Evolutionary conservation across 2,329 filamentous ascomycete species (phyloP).

Genomic region (Calonectria multiphialidica): DNA sequence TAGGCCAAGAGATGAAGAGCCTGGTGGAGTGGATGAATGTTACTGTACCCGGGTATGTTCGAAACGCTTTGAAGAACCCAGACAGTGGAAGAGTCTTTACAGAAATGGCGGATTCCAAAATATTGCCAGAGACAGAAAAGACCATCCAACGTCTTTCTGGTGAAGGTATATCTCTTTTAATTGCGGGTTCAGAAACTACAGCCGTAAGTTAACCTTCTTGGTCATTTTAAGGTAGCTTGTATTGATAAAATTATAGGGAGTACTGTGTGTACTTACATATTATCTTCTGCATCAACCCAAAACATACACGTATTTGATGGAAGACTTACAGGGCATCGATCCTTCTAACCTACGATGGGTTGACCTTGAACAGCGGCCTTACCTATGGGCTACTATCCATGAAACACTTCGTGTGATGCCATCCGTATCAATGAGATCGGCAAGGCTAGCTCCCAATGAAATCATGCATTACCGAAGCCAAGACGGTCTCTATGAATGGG

Average conservation of each 20-base stretch:
- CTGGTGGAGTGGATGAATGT: slow-evolving; percentile 33
- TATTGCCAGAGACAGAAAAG: slow-evolving; percentile 52
- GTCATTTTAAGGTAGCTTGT: fast-evolving
- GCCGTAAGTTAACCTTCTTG: slow-evolving; percentile 39
- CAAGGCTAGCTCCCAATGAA: slow-evolving; percentile 38
- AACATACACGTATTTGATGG: slow-evolving; percentile 43
- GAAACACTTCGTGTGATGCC: slow-evolving; percentile 51
- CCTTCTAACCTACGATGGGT: slow-evolving; percentile 44
- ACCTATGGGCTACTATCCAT: slow-evolving; percentile 52
- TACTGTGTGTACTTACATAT: slow-evolving; percentile 50
- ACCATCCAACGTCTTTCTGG: slow-evolving; percentile 48
- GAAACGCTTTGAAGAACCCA: slow-evolving; percentile 17
- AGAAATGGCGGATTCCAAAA: slow-evolving; percentile 34
- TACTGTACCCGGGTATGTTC: slow-evolving; percentile 28
- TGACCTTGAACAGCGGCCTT: slow-evolving; percentile 51
- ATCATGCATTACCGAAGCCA: slow-evolving; percentile 42
- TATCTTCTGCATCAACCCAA: slow-evolving; percentile 49
- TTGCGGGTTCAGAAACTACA: slow-evolving; percentile 54
- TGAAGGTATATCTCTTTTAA: slow-evolving; percentile 52
- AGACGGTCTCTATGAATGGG: slow-evolving; percentile 31
- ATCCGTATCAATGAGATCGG: slow-evolving; percentile 43
- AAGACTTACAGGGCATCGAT: slow-evolving; percentile 45
- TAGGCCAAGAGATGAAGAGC: slow-evolving; percentile 27
- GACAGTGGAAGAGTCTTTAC: slow-evolving; percentile 31
- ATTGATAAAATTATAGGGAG: slow-evolving; percentile 29